A percentile compares a stretch with the other conserved stretches of the same genome.
phyloP scores from a whole-genome alignment of 441 rosid genomes.

The Euphorbia corollata region DNA sequence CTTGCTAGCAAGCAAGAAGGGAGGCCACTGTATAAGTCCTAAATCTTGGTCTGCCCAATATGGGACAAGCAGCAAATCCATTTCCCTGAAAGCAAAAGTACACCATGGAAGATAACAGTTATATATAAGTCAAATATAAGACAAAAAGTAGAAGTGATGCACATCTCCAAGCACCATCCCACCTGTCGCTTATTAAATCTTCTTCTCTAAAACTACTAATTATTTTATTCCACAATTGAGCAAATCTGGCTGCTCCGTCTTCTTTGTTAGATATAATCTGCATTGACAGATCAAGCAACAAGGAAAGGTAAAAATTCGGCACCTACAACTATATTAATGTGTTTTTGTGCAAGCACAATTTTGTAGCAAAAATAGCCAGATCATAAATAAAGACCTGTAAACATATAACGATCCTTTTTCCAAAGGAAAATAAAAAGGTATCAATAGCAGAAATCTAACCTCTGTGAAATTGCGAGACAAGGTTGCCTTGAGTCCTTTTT shows the following conservation, averaged over 20 bases:
- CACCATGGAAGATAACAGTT: neutral
- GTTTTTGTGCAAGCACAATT: neutral
- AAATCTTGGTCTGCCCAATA: slow-evolving; percentile 98
- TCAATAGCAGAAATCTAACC: slow-evolving; percentile 30
- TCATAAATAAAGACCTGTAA: neutral
- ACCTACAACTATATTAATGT: neutral
- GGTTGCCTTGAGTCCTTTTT: slow-evolving; percentile 66
- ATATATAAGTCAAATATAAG: slow-evolving; percentile 1
- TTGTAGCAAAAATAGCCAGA: neutral
- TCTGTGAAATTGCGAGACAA: slow-evolving; percentile 51
- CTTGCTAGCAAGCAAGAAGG: slow-evolving; percentile 98
- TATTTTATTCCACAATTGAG: slow-evolving; percentile 97
- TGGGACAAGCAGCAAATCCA: slow-evolving; percentile 95
- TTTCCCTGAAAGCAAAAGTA: slow-evolving; percentile 57
- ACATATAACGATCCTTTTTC: too few relatives aligned
- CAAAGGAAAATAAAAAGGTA: too few relatives aligned
- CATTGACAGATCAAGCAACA: slow-evolving; percentile 21
- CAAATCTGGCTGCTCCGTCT: slow-evolving; percentile 88
- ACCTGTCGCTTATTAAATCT: slow-evolving; percentile 87
- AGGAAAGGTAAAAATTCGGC: neutral
- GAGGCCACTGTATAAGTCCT: slow-evolving; percentile 95
- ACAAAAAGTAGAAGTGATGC: slow-evolving; percentile 6
- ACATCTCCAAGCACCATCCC: slow-evolving; percentile 10
- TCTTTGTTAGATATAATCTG: slow-evolving; percentile 63
- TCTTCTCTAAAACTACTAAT: slow-evolving; percentile 95